phyloP scores from a whole-genome alignment of 1,139 yeast genomes.

The Saccharomycopsis hybrid region DNA sequence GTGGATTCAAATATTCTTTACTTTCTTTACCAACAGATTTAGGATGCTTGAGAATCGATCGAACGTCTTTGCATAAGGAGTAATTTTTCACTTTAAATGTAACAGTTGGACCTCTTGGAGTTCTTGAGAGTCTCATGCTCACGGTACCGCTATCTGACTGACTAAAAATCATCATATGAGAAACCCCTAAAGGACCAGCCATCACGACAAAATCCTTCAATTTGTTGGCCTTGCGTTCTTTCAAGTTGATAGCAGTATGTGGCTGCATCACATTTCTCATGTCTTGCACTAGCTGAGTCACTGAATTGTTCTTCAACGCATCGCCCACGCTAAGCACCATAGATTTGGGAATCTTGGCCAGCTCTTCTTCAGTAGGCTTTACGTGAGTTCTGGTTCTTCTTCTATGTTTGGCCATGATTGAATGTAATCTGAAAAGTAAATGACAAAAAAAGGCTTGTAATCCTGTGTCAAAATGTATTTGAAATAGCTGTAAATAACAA shows the following conservation, averaged over 20 bases:
- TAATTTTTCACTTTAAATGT: slow-evolving; percentile 74
- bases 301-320: slow-evolving; percentile 70
- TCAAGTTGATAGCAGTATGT: slow-evolving; percentile 83
- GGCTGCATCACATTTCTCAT: slow-evolving; percentile 93
- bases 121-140: slow-evolving; percentile 73
- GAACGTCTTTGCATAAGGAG: slow-evolving; percentile 80
- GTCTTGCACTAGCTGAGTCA: slow-evolving; percentile 80
- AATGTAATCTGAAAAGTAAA: background rate
- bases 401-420: slow-evolving; percentile 21
- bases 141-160: slow-evolving; percentile 76
- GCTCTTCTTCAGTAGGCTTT: slow-evolving; percentile 57
- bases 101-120: slow-evolving; percentile 93
- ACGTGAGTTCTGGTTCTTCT: slow-evolving; percentile 82
- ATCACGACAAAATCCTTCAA: slow-evolving; percentile 87
- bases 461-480: background rate
- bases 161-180: slow-evolving; percentile 80
- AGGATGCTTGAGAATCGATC: slow-evolving; percentile 59
- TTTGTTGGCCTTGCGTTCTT: slow-evolving; percentile 81
- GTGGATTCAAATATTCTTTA: slow-evolving; percentile 67
- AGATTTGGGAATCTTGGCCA: slow-evolving; percentile 74
- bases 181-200: slow-evolving; percentile 96
- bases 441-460: background rate
- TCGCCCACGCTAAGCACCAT: slow-evolving; percentile 89
- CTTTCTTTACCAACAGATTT: slow-evolving; percentile 60
- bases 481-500: background rate